Conservation (phyloP, 1,284 basidiomycete genomes). For the Malassezia sp. region DNA sequence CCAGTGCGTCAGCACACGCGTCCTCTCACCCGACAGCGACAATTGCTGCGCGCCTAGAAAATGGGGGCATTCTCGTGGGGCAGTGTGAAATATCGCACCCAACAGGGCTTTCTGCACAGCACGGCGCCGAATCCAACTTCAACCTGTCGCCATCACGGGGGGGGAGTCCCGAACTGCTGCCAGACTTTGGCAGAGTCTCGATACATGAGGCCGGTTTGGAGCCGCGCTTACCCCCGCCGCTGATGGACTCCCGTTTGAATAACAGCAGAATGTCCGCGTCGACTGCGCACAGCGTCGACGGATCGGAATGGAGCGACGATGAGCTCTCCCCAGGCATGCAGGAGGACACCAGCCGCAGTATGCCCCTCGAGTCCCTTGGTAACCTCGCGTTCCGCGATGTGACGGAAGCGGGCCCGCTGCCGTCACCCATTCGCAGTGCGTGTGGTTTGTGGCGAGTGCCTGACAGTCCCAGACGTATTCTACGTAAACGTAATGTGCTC, state of each 20-base stretch:
- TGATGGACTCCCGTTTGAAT: no score
- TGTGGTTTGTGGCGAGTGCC: no score
- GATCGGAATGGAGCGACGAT: conserved; percentile 5
- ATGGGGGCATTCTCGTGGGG: conserved; percentile 57
- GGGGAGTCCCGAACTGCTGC: not conserved
- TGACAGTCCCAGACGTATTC: conserved; percentile 56
- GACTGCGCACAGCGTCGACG: conserved; percentile 1
- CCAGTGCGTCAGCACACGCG: no score
- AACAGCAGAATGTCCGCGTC: no score
- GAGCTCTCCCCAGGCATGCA: not conserved
- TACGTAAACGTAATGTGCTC: conserved; percentile 88
- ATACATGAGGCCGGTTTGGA: not conserved
- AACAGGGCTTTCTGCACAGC: not conserved
- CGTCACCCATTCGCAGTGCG: conserved; percentile 21
- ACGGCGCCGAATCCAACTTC: no score
- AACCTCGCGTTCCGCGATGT: conserved; percentile 62
- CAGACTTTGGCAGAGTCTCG: not conserved
- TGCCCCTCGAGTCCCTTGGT: conserved; percentile 31
- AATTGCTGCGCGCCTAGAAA: conserved; percentile 75
- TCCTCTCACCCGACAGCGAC: no score
- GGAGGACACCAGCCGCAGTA: not conserved
- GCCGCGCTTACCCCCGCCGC: no score
- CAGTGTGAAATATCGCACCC: conserved; percentile 98
- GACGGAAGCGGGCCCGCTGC: conserved; percentile 46
- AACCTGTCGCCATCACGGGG: no score